phyloP scores from a whole-genome alignment of 2,329 filamentous ascomycete species.

The Botrytis fabae region DNA sequence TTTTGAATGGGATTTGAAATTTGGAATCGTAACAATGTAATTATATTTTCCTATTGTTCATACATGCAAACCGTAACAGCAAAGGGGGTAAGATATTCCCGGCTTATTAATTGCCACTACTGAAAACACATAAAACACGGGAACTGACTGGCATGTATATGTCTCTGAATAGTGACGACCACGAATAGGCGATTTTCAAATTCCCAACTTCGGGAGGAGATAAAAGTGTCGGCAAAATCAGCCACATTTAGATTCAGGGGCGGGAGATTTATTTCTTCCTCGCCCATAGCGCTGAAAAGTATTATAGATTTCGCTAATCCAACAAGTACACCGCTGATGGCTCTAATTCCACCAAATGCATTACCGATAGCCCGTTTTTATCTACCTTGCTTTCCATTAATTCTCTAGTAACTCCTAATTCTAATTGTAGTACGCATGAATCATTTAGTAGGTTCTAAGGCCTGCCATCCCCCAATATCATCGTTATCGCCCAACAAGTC shows the following conservation, averaged over 20 bases:
- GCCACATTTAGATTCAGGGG: too few relatives aligned
- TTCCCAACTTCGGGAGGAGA: background rate
- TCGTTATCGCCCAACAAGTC: conserved; percentile 37
- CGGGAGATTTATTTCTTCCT: background rate
- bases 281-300: background rate
- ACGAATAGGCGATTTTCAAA: background rate
- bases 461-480: conserved; percentile 36
- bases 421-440: background rate
- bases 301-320: background rate
- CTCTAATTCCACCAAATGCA: background rate
- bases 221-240: background rate
- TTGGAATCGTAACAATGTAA: background rate
- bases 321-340: background rate
- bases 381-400: background rate
- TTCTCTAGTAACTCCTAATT: background rate
- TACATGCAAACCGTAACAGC: background rate
- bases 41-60: background rate
- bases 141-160: background rate
- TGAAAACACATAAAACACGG: background rate
- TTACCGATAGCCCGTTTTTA: background rate
- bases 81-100: background rate
- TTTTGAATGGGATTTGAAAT: background rate
- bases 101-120: background rate
- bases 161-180: background rate
- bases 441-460: conserved; percentile 33